Evolutionary conservation across 805 yeast genomes (phyloP), one percentile per base, ranked within the genome.

Genomic region (Metschnikowia gelsemii): DNA sequence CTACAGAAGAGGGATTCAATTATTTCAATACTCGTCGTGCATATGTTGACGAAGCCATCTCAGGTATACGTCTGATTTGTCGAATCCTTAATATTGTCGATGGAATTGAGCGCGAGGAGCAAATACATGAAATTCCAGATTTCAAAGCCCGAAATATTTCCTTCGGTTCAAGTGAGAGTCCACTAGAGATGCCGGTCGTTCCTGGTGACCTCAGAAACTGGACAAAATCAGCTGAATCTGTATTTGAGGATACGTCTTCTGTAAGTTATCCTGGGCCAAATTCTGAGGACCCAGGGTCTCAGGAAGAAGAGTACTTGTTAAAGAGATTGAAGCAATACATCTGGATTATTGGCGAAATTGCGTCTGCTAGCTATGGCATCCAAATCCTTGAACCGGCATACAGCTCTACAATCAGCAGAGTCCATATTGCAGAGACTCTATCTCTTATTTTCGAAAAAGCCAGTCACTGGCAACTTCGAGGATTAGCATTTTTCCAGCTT

Each of bases 271-370:
- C n/a, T n/a, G n/a, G n/a, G n/a, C n/a, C n/a, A n/a, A n/a, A n/a
- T n/a, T n/a, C n/a, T n/a, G n/a, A n/a, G 11, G 41, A 42, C 4
- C n/a, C 20, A 14, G 22, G 20, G 2, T 12, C 22, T 3, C 26
- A 25, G 4, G 41, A 42, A 12, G 40, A 35, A 2, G 62, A 63
- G 14, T 45, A 41, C 23, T 32, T 40, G 13, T 22, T 52, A 13
- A 45, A 38, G 13, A 73, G 72, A 47, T 60, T 91, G 19, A 87
- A 87, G 56, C 86, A 90, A 8, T 78, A 84, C 24, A 54, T 91
- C 25, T 91, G 97, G 97, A 82, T 95, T 1, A 70, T 87, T 24
- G 97, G 96, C 0, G 81, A 82, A 53, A 79, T 90, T 22, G 90
- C 90, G 2, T 77, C 89, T 0, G 77, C 88, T 1, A 75, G 75